A percentile compares a stretch with the other conserved stretches of the same genome.
Evolutionary conservation across 1,284 basidiomycete genomes (phyloP).

Genomic region (Ustilago shanxiensis): DNA sequence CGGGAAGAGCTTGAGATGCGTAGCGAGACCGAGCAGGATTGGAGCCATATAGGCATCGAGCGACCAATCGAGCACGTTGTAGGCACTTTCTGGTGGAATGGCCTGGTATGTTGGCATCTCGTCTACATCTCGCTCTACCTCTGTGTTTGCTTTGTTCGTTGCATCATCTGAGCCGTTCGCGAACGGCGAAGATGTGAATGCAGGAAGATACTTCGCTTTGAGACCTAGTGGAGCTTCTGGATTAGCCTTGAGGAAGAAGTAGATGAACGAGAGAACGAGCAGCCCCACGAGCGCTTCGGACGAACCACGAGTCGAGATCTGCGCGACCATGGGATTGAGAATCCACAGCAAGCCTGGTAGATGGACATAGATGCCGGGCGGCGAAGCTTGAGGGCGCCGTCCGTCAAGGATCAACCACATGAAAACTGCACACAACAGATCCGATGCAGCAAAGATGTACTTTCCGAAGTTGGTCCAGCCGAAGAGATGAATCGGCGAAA

Average conservation of each 20-base stretch:
- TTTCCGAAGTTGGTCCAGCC: slow-evolving; percentile 76
- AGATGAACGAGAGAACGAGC: slow-evolving; percentile 81
- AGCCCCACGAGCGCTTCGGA: slow-evolving; percentile 89
- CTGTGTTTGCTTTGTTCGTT: not conserved
- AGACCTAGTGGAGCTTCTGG: slow-evolving; percentile 54
- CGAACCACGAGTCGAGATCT: slow-evolving; percentile 95
- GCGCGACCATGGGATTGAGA: slow-evolving; percentile 92
- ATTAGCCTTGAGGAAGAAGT: slow-evolving; percentile 57
- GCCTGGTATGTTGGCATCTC: slow-evolving; percentile 25
- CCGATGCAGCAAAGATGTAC: slow-evolving; percentile 86
- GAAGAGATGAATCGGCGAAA: slow-evolving; percentile 82
- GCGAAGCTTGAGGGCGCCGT: slow-evolving; percentile 34
- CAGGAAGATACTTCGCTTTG: slow-evolving; percentile 14
- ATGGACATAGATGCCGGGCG: slow-evolving; percentile 45
- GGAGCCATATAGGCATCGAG: slow-evolving; percentile 55
- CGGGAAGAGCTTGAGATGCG: slow-evolving; percentile 76
- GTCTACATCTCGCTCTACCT: not conserved
- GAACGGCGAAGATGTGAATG: slow-evolving; percentile 9
- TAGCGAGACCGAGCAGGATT: slow-evolving; percentile 58
- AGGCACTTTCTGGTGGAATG: slow-evolving; percentile 45
- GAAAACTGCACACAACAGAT: slow-evolving; percentile 83
- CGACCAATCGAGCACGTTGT: slow-evolving; percentile 50
- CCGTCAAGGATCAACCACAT: slow-evolving; percentile 78
- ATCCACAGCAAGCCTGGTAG: slow-evolving; percentile 78
- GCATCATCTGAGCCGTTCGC: not conserved